Conservation (phyloP, 768 basidiomycete species). For the Agrocybe pediades region DNA sequence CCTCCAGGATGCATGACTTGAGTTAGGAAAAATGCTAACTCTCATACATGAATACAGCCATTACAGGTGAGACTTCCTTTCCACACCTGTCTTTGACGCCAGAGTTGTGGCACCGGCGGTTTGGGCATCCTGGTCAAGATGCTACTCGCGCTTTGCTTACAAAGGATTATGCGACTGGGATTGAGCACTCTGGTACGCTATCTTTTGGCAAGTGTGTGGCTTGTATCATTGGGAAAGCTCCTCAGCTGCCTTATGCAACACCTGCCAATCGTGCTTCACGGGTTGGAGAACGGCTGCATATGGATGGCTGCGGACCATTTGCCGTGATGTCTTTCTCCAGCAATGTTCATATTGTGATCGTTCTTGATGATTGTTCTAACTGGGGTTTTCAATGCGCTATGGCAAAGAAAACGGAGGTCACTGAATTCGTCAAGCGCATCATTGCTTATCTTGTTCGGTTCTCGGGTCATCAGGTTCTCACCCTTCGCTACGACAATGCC, state of each 20-base stretch:
- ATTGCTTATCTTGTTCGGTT: constrained; percentile 2
- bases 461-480: constrained; percentile 5
- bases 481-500: constrained; percentile 19
- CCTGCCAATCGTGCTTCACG: constrained; percentile 5
- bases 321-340: constrained; percentile 12
- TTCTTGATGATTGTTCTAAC: constrained; percentile 23
- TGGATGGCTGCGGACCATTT: constrained; percentile 28
- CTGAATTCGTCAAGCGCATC: neutral
- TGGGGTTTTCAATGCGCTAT: constrained; percentile 6
- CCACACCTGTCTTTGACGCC: constrained; percentile 1
- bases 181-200: constrained; percentile 9
- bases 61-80: too few species aligned
- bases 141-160: constrained; percentile 18
- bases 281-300: constrained; percentile 24
- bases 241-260: constrained; percentile 15
- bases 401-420: constrained; percentile 5
- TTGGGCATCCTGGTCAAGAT: constrained; percentile 25
- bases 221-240: constrained; percentile 26
- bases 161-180: constrained; percentile 16
- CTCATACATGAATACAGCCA: too few species aligned
- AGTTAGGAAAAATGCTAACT: too few species aligned
- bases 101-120: constrained; percentile 24
- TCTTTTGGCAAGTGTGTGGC: constrained; percentile 12
- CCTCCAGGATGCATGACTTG: too few species aligned
- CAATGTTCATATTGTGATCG: constrained; percentile 13